Evolutionary conservation across 441 rosid species (phyloP), one percentile per base, ranked within the genome.

Genomic region (Flueggea neowawraea): DNA sequence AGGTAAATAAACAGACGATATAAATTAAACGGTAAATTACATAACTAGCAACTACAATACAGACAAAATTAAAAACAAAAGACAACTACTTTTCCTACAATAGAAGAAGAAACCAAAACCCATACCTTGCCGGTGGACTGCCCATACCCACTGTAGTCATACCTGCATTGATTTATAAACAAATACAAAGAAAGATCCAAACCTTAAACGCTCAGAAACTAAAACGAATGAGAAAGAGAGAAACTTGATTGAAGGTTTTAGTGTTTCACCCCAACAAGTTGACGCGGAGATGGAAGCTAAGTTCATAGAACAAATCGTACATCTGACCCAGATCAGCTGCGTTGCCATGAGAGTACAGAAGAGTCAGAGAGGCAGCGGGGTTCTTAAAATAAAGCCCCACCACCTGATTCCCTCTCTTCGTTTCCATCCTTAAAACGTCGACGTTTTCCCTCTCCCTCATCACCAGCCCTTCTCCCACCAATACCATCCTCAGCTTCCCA

Each of bases 261-360:
- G 28, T 22, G 28, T 10, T 10, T 4, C 2, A 86, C 98, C 96
- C 97, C 91, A 90, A 78, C 67, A 93, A 76, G 82, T 93, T 93
- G 70, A 93, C 97, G 43, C 84, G 78, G 39, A 93, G 88, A 80
- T 86, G 97, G 55, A 82, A 63, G 54, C 96, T 90, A 63, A 93
- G 91, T 60, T 93, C 95, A 36, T 66, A 55, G 70, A 88, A 93
- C 72, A 93, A 80, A 73, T 90, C 92, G 60, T 74, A 81, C 92
- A 88, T 86, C 80, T 93, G 97, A 6, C 97, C 94, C 62, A 93
- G 84, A 88, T 93, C 98, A 53, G 98, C 98, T 3, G 98, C 98
- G 72, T 92, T 92, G 12, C 97, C 97, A 50, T 90, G 97, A 2
- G 97, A 89, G 67, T 89, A 89, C 13, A 91, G 82, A 51, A 89